A percentile compares a stretch with the other conserved stretches of the same genome.
Evolutionary conservation across 2,329 filamentous ascomycete genomes (phyloP).

Genomic region (Exophiala calicioides): DNA sequence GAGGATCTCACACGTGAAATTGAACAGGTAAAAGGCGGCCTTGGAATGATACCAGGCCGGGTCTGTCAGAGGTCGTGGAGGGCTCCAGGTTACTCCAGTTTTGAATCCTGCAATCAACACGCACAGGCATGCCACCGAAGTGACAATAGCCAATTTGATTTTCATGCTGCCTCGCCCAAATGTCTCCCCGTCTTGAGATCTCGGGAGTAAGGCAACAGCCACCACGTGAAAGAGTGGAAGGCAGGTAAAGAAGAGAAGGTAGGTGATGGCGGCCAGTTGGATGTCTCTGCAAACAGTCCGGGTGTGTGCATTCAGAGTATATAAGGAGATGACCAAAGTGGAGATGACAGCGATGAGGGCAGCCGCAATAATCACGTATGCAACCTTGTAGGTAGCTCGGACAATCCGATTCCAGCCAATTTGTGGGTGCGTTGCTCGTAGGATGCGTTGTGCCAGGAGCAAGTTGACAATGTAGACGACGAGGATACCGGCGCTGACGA

Average conservation of each 20-base stretch:
- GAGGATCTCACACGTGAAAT: conserved; percentile 71
- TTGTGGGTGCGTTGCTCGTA: conserved; percentile 69
- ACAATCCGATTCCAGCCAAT: conserved; percentile 67
- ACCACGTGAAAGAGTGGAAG: conserved; percentile 62
- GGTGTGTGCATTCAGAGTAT: conserved; percentile 58
- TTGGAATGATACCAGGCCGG: conserved; percentile 72
- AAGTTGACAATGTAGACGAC: conserved; percentile 77
- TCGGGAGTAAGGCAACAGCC: conserved; percentile 49
- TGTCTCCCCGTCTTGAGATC: conserved; percentile 51
- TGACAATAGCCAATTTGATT: conserved; percentile 66
- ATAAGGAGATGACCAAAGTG: conserved; percentile 65
- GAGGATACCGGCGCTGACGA: conserved; percentile 74
- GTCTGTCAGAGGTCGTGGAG: conserved; percentile 49
- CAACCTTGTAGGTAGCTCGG: conserved; percentile 54
- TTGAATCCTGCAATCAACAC: conserved; percentile 70
- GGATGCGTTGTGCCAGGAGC: conserved; percentile 71
- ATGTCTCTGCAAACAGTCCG: conserved; percentile 60
- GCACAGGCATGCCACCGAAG: conserved; percentile 60
- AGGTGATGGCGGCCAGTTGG: conserved; percentile 63
- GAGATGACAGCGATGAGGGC: conserved; percentile 69
- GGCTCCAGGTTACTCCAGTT: conserved; percentile 58
- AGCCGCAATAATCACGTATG: conserved; percentile 60
- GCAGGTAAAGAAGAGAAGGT: conserved; percentile 66
- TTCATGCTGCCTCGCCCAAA: conserved; percentile 69
- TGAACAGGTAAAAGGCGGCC: conserved; percentile 75